These are phyloP conservation scores for Ceratocystis diversiconidia DNA, from an alignment of 2,329 filamentous ascomycete species.

Conservation along the genomic window DNA sequence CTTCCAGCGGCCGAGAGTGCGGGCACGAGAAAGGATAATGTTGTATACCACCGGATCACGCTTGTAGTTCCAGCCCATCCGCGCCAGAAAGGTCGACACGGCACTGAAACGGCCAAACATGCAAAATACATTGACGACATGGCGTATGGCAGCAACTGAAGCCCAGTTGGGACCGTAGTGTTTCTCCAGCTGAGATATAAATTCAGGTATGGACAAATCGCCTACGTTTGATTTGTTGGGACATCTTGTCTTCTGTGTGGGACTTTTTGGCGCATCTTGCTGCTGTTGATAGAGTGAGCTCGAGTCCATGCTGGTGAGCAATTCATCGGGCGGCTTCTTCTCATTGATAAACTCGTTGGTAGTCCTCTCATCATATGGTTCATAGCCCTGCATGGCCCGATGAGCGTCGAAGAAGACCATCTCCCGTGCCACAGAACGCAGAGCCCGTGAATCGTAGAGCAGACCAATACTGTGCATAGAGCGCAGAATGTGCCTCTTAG, in stretches of 20 bases:
- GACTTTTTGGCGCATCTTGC: not conserved
- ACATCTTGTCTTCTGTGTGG: not conserved
- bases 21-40: slow-evolving; percentile 14
- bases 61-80: not conserved
- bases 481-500: slow-evolving; percentile 32
- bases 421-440: slow-evolving; percentile 28
- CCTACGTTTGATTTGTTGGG: not conserved
- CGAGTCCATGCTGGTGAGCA: not conserved
- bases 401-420: slow-evolving; percentile 33
- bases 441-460: slow-evolving; percentile 27
- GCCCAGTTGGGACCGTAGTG: slow-evolving; percentile 37
- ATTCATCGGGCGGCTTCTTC: not conserved
- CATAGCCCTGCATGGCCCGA: slow-evolving; percentile 27
- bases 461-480: slow-evolving; percentile 34
- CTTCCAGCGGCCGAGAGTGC: not conserved
- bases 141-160: slow-evolving; percentile 26
- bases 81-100: not conserved
- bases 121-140: slow-evolving; percentile 31
- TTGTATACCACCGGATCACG: slow-evolving; percentile 13
- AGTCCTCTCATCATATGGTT: not conserved
- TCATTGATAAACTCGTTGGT: not conserved
- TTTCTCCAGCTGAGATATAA: slow-evolving; percentile 29
- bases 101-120: slow-evolving; percentile 25
- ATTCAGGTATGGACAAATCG: slow-evolving; percentile 20
- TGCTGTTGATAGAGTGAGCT: not conserved